Evolutionary conservation across 2,329 filamentous ascomycete species (phyloP).

Genomic region (Pseudogymnoascus sp.): DNA sequence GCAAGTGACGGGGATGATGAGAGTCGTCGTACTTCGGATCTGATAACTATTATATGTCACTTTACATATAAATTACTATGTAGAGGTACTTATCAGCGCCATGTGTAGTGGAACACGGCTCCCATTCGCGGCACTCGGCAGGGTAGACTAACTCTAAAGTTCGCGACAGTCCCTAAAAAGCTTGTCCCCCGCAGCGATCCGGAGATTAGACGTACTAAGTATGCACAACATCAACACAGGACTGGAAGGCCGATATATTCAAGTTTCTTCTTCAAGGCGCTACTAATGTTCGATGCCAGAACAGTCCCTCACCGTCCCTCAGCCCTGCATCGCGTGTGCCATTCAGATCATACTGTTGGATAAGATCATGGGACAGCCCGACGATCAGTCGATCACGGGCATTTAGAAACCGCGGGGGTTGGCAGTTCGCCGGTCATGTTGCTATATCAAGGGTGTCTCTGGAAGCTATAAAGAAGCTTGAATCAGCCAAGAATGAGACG

Average conservation of each 20-base stretch:
- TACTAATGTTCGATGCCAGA: not conserved
- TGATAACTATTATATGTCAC: not conserved
- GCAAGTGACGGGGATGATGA: not conserved
- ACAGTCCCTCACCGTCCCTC: slow-evolving; percentile 4
- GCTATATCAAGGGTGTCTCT: not conserved
- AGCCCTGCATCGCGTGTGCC: not conserved
- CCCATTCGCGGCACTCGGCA: not conserved
- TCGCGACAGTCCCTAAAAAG: not conserved
- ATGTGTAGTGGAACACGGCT: not conserved
- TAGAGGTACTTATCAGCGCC: not conserved
- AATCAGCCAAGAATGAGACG: not conserved
- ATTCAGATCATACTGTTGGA: not conserved
- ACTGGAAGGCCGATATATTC: not conserved
- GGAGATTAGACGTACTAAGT: not conserved
- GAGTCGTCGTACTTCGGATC: not conserved
- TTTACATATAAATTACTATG: not conserved
- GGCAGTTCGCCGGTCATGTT: not conserved
- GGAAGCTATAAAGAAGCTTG: slow-evolving; percentile 3
- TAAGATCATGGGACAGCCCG: not conserved
- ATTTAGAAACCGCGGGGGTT: not conserved
- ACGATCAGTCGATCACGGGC: not conserved
- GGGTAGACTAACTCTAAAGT: not conserved
- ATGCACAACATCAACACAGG: too few relatives aligned
- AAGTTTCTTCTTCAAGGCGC: not conserved
- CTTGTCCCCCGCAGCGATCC: not conserved